These are phyloP conservation scores for Elaeagnus macrophylla DNA, from an alignment of 306 rosid species.

Conservation along the genomic window DNA sequence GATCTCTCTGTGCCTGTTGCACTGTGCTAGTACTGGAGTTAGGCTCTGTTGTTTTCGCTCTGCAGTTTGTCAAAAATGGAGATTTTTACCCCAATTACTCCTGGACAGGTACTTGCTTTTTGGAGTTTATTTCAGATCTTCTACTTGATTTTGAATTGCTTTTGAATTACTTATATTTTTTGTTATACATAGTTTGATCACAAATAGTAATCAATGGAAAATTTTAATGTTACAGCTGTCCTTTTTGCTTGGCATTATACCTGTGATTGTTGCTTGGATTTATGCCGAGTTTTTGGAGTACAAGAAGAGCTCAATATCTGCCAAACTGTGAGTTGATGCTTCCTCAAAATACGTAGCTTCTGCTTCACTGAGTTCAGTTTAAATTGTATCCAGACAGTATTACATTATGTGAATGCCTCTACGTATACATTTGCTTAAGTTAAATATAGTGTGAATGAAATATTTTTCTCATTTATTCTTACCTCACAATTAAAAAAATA, in stretches of 20 bases:
- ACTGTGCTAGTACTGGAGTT: background rate
- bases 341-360: background rate
- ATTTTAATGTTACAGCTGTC: constrained; percentile 39
- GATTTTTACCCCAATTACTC: constrained; percentile 54
- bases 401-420: too few species aligned
- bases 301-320: constrained; percentile 39
- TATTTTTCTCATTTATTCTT: too few species aligned
- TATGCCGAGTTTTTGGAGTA: constrained; percentile 73
- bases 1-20: constrained; percentile 4
- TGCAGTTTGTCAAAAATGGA: constrained; percentile 27
- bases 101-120: constrained; percentile 59
- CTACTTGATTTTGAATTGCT: background rate
- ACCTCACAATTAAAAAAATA: too few species aligned
- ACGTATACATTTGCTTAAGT: too few species aligned
- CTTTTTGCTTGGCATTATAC: constrained; percentile 56
- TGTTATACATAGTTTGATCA: background rate
- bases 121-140: constrained; percentile 26
- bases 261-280: constrained; percentile 59
- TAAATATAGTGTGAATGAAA: too few species aligned
- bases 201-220: background rate
- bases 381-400: background rate
- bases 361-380: background rate
- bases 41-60: background rate
- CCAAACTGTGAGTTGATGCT: constrained; percentile 55
- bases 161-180: background rate